phyloP scores from a whole-genome alignment of 148 eudicot genomes.

The Limonium bicolor region DNA sequence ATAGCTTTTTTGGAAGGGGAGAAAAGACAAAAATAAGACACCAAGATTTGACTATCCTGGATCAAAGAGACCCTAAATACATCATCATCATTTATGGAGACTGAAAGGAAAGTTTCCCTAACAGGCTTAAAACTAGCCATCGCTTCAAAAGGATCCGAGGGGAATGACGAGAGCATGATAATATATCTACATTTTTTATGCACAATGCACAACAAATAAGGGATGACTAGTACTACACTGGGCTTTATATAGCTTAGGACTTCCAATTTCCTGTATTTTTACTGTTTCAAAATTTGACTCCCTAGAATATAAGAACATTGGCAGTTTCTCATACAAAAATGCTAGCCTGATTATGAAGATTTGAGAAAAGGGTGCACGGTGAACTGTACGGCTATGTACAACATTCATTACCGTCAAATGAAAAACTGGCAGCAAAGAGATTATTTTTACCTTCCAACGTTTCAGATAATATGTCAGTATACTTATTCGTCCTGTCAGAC shows the following conservation, averaged over 20 bases:
- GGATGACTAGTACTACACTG: no score
- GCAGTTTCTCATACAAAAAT: not conserved
- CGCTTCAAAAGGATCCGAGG: not conserved
- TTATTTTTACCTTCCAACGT: conserved; percentile 47
- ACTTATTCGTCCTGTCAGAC: conserved; percentile 48
- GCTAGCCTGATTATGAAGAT: not conserved
- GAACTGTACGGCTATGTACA: not conserved
- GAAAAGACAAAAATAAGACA: not conserved
- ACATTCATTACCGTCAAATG: not conserved
- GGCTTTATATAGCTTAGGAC: no score
- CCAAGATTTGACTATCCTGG: not conserved
- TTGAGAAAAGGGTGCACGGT: not conserved
- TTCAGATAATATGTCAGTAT: conserved; percentile 43
- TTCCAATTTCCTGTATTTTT: no score
- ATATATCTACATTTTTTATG: not conserved
- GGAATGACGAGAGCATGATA: not conserved
- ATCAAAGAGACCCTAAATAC: not conserved
- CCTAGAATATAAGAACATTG: not conserved
- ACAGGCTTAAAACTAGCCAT: no score
- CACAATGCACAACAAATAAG: no score
- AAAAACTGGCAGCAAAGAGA: not conserved
- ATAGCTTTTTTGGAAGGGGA: conserved; percentile 29
- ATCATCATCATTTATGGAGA: not conserved
- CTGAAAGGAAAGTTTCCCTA: not conserved
- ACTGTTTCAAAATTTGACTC: no score